These are phyloP conservation scores for Leavenworthia alabamica DNA, from an alignment of 345 rosid genomes.

Conservation along the genomic window DNA sequence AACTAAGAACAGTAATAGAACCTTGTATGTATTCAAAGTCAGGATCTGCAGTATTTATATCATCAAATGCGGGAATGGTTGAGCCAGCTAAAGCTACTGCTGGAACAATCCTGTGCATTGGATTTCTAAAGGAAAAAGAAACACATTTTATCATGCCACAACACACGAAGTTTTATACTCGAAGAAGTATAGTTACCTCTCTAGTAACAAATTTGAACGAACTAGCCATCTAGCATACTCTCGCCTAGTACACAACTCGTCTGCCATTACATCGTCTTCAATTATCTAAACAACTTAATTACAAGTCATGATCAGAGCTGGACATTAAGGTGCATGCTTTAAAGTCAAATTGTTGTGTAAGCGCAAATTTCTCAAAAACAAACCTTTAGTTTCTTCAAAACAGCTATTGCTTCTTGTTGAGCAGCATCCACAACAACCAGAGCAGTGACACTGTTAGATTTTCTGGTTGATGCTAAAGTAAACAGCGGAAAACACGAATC, in stretches of 20 bases:
- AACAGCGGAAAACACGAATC: neutral
- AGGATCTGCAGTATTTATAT: slow-evolving; percentile 50
- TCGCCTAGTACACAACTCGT: slow-evolving; percentile 75
- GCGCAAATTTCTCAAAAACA: slow-evolving; percentile 11
- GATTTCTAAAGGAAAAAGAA: slow-evolving; percentile 42
- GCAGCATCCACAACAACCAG: slow-evolving; percentile 51
- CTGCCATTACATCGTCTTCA: slow-evolving; percentile 50
- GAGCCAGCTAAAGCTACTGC: slow-evolving; percentile 56
- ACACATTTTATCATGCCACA: neutral
- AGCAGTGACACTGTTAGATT: slow-evolving; percentile 31
- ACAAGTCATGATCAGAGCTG: slow-evolving; percentile 47
- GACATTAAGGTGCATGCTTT: slow-evolving; percentile 3
- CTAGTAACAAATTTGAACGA: slow-evolving; percentile 50
- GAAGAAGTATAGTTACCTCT: too few relatives aligned
- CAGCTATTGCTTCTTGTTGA: slow-evolving; percentile 63
- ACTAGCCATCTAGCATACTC: slow-evolving; percentile 88
- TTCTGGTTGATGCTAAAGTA: slow-evolving; percentile 29
- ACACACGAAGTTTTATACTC: too few relatives aligned
- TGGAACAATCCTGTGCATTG: slow-evolving; percentile 62
- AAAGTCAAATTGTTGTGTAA: neutral
- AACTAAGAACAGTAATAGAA: neutral
- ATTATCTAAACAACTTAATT: slow-evolving; percentile 59
- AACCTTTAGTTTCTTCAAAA: slow-evolving; percentile 76
- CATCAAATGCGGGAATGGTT: slow-evolving; percentile 59
- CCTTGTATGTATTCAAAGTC: slow-evolving; percentile 70